Base-by-base conservation (phyloP, 352 stramenopile genomes). In the Nothophytophthora sp. region DNA sequence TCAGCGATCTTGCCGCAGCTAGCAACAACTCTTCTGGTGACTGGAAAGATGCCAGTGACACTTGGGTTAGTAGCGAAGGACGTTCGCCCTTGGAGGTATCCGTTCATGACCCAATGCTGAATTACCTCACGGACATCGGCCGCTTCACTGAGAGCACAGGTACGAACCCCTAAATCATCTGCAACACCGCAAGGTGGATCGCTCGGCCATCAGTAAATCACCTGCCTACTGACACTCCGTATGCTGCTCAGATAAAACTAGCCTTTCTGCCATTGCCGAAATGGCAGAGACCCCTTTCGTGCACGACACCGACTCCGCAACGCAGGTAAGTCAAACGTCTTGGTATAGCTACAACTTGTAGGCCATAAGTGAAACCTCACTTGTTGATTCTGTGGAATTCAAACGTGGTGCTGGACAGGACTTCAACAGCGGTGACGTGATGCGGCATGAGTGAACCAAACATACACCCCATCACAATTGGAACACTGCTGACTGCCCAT, bases 91-190 rank as follows among this genome's bases (percentile, higher is more conserved):
- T 23, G 3, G 65, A 78, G 0, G 36, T 80, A 9, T 29, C 36
- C 8, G 45, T 90, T 49, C 39, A 36, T 25, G 78, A 90, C 24
- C 68, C 76, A 18, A 63, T 87, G 55, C 69, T 87, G 11, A 67
- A 86, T 34, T 57, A 73, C 16, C 62, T 90, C 18, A 87, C 78
- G 2, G 61, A 74, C 5, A 54, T 68, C 15, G 61, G 82, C n/a
- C 73, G 78, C 8, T 87, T 89, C 34, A 78, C 73, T 11, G 75
- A 89, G 33, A 63, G 50, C 3, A 22, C 27, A 40, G 64, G 76
- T 84, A 49, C 9, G 41, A 45, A 16, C 4, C 5, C 8, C 27
- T 4, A 34, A n/a, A 30, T 29, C 10, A 6, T 20, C 18, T 32
- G 29, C 29, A 35, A 7, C 27, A 32, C 27, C 29, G 12, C 3